phyloP scores from a whole-genome alignment of 225 moss, liverwort and hornwort genomes.

The Ulota crispa region DNA sequence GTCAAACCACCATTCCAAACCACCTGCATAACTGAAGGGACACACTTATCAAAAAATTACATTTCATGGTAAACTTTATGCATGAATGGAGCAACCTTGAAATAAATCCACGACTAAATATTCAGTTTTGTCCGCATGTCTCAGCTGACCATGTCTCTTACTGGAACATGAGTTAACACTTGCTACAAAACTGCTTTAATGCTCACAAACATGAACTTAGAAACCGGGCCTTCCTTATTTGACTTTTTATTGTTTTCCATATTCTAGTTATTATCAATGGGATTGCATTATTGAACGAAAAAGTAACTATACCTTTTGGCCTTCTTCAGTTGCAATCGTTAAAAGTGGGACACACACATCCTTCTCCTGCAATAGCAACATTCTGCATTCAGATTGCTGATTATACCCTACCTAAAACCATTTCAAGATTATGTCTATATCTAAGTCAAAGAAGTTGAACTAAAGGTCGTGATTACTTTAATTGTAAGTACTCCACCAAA shows the following conservation, averaged over 20 bases:
- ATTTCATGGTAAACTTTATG: background rate
- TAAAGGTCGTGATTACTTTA: background rate
- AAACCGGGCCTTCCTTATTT: background rate
- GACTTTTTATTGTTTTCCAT: too few relatives aligned
- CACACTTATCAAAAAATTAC: background rate
- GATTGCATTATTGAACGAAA: background rate
- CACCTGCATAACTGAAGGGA: constrained; percentile 56
- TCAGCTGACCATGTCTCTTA: background rate
- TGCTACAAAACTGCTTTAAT: background rate
- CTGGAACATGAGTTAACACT: background rate
- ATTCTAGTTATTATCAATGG: background rate
- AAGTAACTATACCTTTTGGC: constrained; percentile 72
- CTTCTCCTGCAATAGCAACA: constrained; percentile 49
- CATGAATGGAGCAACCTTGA: background rate
- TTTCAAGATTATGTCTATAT: background rate
- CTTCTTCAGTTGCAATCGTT: constrained; percentile 88
- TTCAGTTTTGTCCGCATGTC: background rate
- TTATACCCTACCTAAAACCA: background rate
- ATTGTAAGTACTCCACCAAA: background rate
- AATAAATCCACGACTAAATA: background rate
- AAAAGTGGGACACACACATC: constrained; percentile 80
- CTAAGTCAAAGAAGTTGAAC: background rate
- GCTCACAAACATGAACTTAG: background rate
- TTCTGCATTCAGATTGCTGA: background rate
- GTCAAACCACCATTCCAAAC: constrained; percentile 78